phyloP scores from a whole-genome alignment of 1,139 yeast species.

The Pichia terricola region DNA sequence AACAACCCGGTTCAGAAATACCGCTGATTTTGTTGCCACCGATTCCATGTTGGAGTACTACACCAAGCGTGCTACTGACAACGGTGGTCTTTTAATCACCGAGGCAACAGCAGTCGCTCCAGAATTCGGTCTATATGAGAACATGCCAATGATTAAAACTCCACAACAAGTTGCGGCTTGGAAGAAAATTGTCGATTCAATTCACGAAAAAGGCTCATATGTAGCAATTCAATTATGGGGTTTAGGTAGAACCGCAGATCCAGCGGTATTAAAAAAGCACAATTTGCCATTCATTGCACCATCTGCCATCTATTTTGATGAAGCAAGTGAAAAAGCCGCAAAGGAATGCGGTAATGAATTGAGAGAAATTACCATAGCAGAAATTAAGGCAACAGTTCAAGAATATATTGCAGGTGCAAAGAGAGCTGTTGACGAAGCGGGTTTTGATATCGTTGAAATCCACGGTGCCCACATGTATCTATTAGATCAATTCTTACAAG shows the following conservation, averaged over 20 bases:
- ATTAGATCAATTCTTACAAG: conserved; percentile 33
- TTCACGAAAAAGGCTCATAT: conserved; percentile 44
- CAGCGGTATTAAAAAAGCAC: conserved; percentile 30
- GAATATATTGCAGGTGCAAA: conserved; percentile 38
- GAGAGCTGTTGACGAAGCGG: conserved; percentile 36
- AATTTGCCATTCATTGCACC: conserved; percentile 37
- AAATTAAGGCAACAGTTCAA: conserved; percentile 29
- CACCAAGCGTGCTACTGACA: conserved; percentile 38
- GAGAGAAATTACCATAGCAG: conserved; percentile 27
- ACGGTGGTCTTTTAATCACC: conserved; percentile 46
- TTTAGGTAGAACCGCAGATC: conserved; percentile 45
- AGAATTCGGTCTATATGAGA: conserved; percentile 35
- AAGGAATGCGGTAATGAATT: conserved; percentile 28
- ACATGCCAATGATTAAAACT: conserved; percentile 42
- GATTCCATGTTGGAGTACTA: conserved; percentile 43
- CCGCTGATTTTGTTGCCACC: conserved; percentile 33
- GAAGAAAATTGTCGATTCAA: conserved; percentile 43
- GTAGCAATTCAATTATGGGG: conserved; percentile 51
- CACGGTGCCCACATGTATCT: conserved; percentile 50
- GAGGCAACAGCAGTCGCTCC: conserved; percentile 44
- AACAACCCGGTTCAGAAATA: conserved; percentile 43
- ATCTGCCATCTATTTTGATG: conserved; percentile 32
- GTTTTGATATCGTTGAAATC: conserved; percentile 42
- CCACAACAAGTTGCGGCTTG: conserved; percentile 41
- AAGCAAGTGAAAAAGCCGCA: conserved; percentile 26